Evolutionary conservation across 2,329 filamentous ascomycete genomes (phyloP), one percentile per base, ranked within the genome.

Genomic region (Aspergillus quadrilineatus): DNA sequence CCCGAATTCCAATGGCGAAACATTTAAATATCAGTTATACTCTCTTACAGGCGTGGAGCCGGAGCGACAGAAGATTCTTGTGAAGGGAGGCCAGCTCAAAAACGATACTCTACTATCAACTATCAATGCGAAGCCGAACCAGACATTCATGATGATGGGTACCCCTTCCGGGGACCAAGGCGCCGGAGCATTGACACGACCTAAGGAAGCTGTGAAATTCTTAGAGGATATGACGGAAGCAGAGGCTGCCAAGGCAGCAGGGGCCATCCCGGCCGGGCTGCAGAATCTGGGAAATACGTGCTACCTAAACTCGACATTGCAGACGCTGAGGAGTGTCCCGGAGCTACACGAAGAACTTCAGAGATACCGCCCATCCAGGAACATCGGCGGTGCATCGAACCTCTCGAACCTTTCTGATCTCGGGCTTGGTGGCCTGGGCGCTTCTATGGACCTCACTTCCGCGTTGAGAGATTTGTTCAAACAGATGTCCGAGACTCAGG

Each of bases 171-270:
- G 84, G 12, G 85, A 83, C 50, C 82, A 82, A 42, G 78, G 75
- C 34, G 75, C 79, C 14, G 81, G 76, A 17, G 80, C 89, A 30
- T 80, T 87, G 58, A 85, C 88, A 51, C 79, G 80, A 52, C 94
- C 94, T 32, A 89, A 88, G 70, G 88, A 95, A 69, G 82, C 84
- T 64, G 82, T 92, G 69, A 94, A 89, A 75, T 99, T 99, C 67
- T 77, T 96, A 61, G 94, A 99, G 76, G 94, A 99, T 73, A 97
- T 99, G 93, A 95, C 90, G 28, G 92, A 96, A 72, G 92, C 92
- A 30, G 93, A 97, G 74, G 85, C 87, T 51, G 93, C 94, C 22
- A 86, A 87, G 73, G 85, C 89, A 70, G 88, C 88, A 58, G 92
- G 90, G 57, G 92, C 92, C 47, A 93, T 84, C 45, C 94, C 95